phyloP scores from a whole-genome alignment of 139 green algal genomes.

The Deuterostichococcus epilithicus region DNA sequence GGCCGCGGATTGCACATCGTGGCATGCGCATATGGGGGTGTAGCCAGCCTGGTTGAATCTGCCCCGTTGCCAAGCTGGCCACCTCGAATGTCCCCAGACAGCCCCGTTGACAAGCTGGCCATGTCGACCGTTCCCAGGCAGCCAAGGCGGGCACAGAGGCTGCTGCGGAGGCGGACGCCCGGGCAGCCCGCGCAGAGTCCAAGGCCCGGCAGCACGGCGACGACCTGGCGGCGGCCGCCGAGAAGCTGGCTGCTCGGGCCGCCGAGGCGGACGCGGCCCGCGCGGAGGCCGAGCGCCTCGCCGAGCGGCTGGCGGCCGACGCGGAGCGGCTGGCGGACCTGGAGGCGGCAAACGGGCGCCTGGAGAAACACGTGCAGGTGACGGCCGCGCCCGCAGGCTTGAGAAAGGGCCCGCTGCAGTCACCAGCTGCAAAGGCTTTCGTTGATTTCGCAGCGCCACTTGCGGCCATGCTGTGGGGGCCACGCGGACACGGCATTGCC shows the following conservation, averaged over 20 bases:
- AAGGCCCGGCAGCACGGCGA: conserved; percentile 1
- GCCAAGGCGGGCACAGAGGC: background rate
- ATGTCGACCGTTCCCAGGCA: background rate
- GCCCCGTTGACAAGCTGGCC: too few species aligned
- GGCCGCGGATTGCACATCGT: too few species aligned
- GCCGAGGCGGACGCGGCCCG: background rate
- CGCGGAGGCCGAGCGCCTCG: background rate
- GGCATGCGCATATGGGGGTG: too few species aligned
- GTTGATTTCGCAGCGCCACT: too few species aligned
- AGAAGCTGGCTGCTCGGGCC: conserved; percentile 3
- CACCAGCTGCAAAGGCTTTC: too few species aligned
- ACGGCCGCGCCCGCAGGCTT: too few species aligned
- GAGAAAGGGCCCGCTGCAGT: too few species aligned
- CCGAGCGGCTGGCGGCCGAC: background rate
- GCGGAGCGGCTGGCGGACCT: conserved; percentile 34
- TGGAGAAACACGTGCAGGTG: conserved; percentile 62
- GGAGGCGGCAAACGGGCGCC: conserved; percentile 56
- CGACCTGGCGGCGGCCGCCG: background rate
- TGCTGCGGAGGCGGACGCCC: conserved; percentile 2
- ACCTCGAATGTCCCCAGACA: too few species aligned
- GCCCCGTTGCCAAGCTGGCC: too few species aligned
- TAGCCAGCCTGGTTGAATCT: too few species aligned
- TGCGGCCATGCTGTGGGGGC: too few species aligned
- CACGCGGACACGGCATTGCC: too few species aligned
- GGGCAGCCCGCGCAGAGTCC: background rate